phyloP scores from a whole-genome alignment of 2,329 filamentous ascomycete species.

The Aureobasidium musti region DNA sequence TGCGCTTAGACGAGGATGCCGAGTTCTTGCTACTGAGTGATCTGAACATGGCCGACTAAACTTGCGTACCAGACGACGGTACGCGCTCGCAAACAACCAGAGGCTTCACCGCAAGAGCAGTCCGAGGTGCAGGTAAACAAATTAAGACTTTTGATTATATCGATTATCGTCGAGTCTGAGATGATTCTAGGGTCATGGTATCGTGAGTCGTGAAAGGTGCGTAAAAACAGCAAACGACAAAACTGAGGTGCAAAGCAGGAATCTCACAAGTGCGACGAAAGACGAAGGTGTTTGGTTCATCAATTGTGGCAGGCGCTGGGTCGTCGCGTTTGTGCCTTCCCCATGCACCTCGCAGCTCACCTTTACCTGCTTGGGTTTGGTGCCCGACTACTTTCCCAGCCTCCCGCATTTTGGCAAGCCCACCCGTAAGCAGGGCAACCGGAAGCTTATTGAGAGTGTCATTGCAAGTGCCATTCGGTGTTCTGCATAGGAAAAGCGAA shows the following conservation, averaged over 20 bases:
- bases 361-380: constrained; percentile 24
- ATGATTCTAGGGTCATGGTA: constrained; percentile 18
- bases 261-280: constrained; percentile 22
- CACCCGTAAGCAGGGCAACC: constrained; percentile 26
- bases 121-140: not conserved
- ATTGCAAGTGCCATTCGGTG: not conserved
- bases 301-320: constrained; percentile 23
- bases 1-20: constrained; percentile 32
- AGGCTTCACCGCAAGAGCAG: constrained; percentile 24
- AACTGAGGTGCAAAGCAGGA: not conserved
- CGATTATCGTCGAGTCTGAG: constrained; percentile 5
- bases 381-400: constrained; percentile 24
- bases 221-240: not conserved
- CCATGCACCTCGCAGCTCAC: constrained; percentile 23
- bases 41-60: constrained; percentile 30
- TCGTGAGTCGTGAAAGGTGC: constrained; percentile 10
- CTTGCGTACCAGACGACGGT: not conserved
- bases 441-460: not conserved
- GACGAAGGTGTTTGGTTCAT: constrained; percentile 21
- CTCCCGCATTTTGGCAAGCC: constrained; percentile 25
- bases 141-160: constrained; percentile 2
- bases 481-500: not conserved
- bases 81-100: not conserved
- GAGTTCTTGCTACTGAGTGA: constrained; percentile 38
- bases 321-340: constrained; percentile 18